These are phyloP conservation scores for Dryadomyces sulphureus DNA, from an alignment of 2,329 filamentous ascomycete genomes.

Conservation along the genomic window DNA sequence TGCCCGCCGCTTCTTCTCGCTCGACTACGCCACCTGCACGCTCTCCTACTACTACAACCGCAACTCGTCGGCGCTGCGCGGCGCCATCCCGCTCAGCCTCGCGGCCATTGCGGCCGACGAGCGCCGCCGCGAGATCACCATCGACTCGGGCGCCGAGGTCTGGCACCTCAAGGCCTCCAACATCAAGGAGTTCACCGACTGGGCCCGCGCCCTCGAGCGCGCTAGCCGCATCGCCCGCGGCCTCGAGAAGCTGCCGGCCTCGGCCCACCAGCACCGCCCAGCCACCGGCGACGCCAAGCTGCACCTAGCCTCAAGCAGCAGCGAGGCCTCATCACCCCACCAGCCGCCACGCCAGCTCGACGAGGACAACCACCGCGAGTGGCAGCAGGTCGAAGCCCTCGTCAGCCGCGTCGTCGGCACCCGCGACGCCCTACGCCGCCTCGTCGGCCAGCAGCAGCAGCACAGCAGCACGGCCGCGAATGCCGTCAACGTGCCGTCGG, in stretches of 20 bases:
- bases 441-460: constrained; percentile 34
- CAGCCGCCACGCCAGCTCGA: constrained; percentile 14
- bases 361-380: constrained; percentile 60
- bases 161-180: constrained; percentile 86
- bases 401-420: constrained; percentile 79
- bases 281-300: background rate
- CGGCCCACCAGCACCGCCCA: background rate
- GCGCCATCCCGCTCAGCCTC: constrained; percentile 80
- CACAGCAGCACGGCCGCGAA: constrained; percentile 20
- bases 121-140: constrained; percentile 77
- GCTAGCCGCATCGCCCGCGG: constrained; percentile 55
- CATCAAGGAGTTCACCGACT: constrained; percentile 71
- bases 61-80: constrained; percentile 80
- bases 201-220: constrained; percentile 73
- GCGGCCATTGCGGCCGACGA: constrained; percentile 86
- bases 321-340: background rate
- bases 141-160: constrained; percentile 91
- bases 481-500: constrained; percentile 23
- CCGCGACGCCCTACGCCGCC: constrained; percentile 69
- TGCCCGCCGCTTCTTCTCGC: constrained; percentile 84
- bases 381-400: constrained; percentile 72
- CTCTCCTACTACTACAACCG: constrained; percentile 93
- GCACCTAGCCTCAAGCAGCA: constrained; percentile 4
- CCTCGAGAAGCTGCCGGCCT: constrained; percentile 20
- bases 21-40: constrained; percentile 88